Base-by-base conservation (phyloP, 1,284 basidiomycete genomes). In the Rhodotorula sp. region DNA sequence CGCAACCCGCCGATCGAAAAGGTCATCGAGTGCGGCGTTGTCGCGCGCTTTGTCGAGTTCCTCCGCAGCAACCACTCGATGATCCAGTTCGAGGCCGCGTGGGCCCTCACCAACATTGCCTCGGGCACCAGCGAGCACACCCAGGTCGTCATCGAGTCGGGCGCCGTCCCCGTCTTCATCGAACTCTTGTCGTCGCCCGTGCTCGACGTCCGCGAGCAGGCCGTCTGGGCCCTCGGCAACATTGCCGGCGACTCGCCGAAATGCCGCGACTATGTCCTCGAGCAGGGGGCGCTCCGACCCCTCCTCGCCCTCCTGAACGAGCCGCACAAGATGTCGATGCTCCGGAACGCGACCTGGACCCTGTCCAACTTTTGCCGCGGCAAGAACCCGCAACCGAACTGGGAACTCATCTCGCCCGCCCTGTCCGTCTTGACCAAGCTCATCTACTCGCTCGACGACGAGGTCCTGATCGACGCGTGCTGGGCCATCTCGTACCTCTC, bases 401-500 rank as follows among this genome's bases (percentile, higher is more conserved):
- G 94, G 94, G 90, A 93, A 75, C 81, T 93, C 82, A 97, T 99
- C 78, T 93, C 93, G 24, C 96, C 96, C 30, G 95, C 96, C 59
- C 85, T 99, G 60, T 91, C 91, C 56, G 92, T 98, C 69, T 85
- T 99, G 75, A 97, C 95, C 70, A 99, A 99, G 83, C 85, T 99
- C 78, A 97, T 99, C 82, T 99, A 99, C 84, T 98, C 95, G 60
- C 87, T 97, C 79, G 96, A 99, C 80, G 95, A 99, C 80, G 96
- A 99, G 83, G 96, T 98, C 73, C 85, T 99, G 78, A 99, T 99
- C 80, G 96, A 99, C 81, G 96, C 96, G 44, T 99, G 96, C 86
- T 99, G 96, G 96, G 96, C 96, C 58, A 96, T 99, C 81, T 98
- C 95, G 42, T 99, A 99, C 83, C 89, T 99, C 48, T 99, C 96